phyloP scores from a whole-genome alignment of 176 grass and related monocot genomes.

The Eragrostis curvula region DNA sequence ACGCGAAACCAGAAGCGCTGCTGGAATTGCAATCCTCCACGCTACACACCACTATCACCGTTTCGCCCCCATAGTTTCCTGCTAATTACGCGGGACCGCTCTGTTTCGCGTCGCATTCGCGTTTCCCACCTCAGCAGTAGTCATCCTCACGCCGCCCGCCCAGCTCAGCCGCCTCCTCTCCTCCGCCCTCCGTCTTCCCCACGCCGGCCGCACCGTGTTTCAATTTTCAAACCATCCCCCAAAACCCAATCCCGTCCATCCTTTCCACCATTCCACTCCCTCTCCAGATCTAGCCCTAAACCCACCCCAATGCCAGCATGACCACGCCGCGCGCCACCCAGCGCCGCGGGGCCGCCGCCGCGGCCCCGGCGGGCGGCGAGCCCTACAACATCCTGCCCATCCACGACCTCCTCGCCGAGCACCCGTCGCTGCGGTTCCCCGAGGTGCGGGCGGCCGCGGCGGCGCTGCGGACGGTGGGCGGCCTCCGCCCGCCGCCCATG shows the following conservation, averaged over 20 bases:
- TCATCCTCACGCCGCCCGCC: neutral
- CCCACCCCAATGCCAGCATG: constrained; percentile 59
- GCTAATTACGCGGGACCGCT: constrained; percentile 1
- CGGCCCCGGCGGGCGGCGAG: constrained; percentile 32
- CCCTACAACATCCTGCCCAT: constrained; percentile 94
- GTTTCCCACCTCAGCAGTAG: neutral
- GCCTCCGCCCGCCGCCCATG: constrained; percentile 62
- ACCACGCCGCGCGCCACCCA: constrained; percentile 50
- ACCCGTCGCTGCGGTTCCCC: constrained; percentile 83
- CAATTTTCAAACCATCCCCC: constrained; percentile 54
- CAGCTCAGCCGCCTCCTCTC: neutral
- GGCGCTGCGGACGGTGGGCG: constrained; percentile 62
- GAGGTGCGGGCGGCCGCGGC: constrained; percentile 85
- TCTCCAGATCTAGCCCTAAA: constrained; percentile 50
- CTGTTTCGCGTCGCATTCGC: neutral
- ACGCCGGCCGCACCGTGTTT: constrained; percentile 30
- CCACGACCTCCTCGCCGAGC: constrained; percentile 84
- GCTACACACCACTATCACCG: neutral
- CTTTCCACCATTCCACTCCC: neutral
- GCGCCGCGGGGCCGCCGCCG: constrained; percentile 22
- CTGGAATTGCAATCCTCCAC: neutral
- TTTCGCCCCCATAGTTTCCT: neutral
- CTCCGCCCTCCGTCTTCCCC: neutral
- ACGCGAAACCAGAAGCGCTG: constrained; percentile 13
- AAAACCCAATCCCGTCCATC: constrained; percentile 23